These are phyloP conservation scores for Nectriaceae sp. DNA, from an alignment of 2,329 filamentous ascomycete species.

Conservation along the genomic window DNA sequence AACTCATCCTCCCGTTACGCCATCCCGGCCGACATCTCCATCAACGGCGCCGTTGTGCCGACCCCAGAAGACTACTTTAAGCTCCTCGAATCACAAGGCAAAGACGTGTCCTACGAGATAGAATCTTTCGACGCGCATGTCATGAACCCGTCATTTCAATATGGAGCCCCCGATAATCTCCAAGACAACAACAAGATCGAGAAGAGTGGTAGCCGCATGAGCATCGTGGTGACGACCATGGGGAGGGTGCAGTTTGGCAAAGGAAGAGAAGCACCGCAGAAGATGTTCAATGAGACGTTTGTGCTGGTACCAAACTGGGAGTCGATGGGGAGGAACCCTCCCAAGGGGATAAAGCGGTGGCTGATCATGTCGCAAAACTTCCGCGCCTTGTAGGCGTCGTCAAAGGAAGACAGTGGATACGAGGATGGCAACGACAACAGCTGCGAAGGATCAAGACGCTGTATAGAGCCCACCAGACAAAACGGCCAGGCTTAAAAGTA, in stretches of 20 bases:
- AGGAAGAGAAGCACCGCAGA: constrained; percentile 61
- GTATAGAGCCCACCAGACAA: too few relatives aligned
- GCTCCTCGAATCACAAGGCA: constrained; percentile 66
- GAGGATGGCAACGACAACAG: constrained; percentile 1
- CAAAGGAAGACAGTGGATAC: too few relatives aligned
- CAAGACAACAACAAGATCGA: constrained; percentile 45
- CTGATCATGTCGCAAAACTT: constrained; percentile 75
- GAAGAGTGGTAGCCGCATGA: constrained; percentile 60
- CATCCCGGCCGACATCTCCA: constrained; percentile 68
- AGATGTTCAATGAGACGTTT: constrained; percentile 78
- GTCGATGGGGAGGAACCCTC: constrained; percentile 52
- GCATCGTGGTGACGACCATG: constrained; percentile 72
- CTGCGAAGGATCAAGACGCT: too few relatives aligned
- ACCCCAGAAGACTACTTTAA: constrained; percentile 66
- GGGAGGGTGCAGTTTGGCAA: constrained; percentile 72
- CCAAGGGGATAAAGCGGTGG: constrained; percentile 58
- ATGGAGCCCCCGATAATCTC: constrained; percentile 54
- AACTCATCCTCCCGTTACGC: constrained; percentile 55
- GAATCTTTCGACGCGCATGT: constrained; percentile 78
- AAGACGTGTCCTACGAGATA: constrained; percentile 66
- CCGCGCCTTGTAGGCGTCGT: constrained; percentile 47
- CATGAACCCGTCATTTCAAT: constrained; percentile 67
- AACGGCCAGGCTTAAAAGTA: not conserved
- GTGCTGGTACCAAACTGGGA: constrained; percentile 79
- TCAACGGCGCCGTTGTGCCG: constrained; percentile 72